Evolutionary conservation across 768 basidiomycete species (phyloP).

Genomic region (Termitomyces titanicus): DNA sequence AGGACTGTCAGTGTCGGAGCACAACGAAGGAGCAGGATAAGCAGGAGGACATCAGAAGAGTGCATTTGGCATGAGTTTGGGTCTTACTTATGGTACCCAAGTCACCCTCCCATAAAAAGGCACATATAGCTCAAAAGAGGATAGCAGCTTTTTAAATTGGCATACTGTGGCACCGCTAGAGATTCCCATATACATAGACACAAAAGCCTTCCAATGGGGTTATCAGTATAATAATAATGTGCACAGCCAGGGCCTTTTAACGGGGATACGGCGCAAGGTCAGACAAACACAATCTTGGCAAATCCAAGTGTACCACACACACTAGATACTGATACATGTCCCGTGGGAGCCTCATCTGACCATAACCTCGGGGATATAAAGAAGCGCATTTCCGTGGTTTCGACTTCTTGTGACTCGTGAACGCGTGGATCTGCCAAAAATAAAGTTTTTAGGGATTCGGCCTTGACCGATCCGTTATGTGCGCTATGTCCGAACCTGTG

Average conservation of each 20-base stretch:
- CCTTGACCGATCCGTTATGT: slow-evolving; percentile 2
- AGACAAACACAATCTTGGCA: slow-evolving; percentile 14
- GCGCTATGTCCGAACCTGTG: slow-evolving; percentile 14
- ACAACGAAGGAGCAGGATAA: slow-evolving; percentile 3
- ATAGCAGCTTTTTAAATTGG: slow-evolving; percentile 16
- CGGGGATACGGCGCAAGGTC: slow-evolving; percentile 24
- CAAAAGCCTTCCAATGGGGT: slow-evolving; percentile 26
- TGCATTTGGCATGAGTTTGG: slow-evolving; percentile 8
- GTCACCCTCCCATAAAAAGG: slow-evolving; percentile 27
- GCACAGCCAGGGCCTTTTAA: slow-evolving; percentile 22
- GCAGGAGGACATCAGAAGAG: slow-evolving; percentile 14
- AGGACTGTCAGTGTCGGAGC: slow-evolving; percentile 2
- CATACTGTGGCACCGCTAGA: slow-evolving; percentile 29
- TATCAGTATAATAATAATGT: no score
- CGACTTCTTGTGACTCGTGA: neutral
- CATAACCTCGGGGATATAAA: slow-evolving; percentile 1
- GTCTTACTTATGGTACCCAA: slow-evolving; percentile 30
- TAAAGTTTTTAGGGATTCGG: slow-evolving; percentile 16
- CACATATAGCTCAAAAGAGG: slow-evolving; percentile 32
- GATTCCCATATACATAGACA: slow-evolving; percentile 32
- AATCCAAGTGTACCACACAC: neutral
- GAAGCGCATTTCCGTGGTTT: neutral
- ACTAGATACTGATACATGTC: slow-evolving; percentile 4
- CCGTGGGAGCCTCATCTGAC: slow-evolving; percentile 12
- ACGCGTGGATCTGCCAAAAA: slow-evolving; percentile 7